Percentiles rank a stretch among this genome's conserved stretches.
Evolutionary conservation across 805 yeast species (phyloP).

Genomic region (Dipodascus albidus): DNA sequence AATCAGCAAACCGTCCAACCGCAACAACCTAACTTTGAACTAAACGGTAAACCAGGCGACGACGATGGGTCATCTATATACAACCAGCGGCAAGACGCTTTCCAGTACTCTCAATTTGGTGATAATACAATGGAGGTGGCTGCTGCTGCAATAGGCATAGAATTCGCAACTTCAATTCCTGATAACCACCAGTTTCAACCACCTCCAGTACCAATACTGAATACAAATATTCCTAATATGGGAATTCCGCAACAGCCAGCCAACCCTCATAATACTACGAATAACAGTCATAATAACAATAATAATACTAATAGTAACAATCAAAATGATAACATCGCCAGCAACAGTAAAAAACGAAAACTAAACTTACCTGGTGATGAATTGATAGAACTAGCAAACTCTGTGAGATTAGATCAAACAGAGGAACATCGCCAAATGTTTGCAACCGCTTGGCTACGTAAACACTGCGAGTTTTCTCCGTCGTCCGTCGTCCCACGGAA

Average conservation of each 20-base stretch:
- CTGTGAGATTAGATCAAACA: slow-evolving; percentile 12
- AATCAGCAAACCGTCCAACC: background rate
- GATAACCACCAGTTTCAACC: background rate
- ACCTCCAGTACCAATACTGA: background rate
- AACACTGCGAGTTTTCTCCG: slow-evolving; percentile 41
- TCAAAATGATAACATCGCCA: background rate
- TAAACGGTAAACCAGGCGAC: background rate
- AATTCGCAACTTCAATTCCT: background rate
- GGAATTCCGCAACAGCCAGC: background rate
- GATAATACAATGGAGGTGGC: background rate
- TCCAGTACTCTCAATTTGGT: background rate
- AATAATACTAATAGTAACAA: background rate
- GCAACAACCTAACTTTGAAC: background rate
- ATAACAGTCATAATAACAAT: background rate
- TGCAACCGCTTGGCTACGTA: slow-evolving; percentile 72
- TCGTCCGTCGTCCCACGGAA: slow-evolving; percentile 53
- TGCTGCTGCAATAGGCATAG: background rate
- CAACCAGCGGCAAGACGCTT: background rate
- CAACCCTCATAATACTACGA: background rate
- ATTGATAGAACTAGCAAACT: slow-evolving; percentile 11
- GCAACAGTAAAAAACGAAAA: background rate
- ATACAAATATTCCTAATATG: no score
- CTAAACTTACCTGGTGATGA: background rate
- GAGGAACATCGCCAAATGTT: slow-evolving; percentile 46
- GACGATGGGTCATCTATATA: background rate